Percentiles rank a stretch among this genome's conserved stretches.
Evolutionary conservation across 2,329 filamentous ascomycete genomes (phyloP).

Genomic region (Thielaviopsis ethacetica): DNA sequence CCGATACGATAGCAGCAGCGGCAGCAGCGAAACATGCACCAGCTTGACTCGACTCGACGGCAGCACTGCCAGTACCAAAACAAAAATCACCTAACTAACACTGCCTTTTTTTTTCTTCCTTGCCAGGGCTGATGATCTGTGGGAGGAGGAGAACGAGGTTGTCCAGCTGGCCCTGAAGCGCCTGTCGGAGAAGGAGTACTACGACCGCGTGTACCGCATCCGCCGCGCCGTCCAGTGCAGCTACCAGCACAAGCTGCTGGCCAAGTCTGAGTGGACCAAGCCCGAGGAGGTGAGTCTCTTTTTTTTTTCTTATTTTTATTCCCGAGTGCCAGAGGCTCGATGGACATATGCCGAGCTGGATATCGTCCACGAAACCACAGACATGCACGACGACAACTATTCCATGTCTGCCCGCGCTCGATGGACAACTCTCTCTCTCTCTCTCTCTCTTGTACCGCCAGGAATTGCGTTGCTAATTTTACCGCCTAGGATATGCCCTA

Average conservation of each 20-base stretch:
- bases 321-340: no score
- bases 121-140: constrained; percentile 76
- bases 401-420: no score
- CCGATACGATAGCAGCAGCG: neutral
- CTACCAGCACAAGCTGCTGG: constrained; percentile 46
- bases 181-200: constrained; percentile 74
- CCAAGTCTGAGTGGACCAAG: constrained; percentile 45
- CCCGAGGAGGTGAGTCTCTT: constrained; percentile 28
- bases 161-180: constrained; percentile 83
- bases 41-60: neutral
- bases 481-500: constrained; percentile 33
- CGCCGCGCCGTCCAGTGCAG: constrained; percentile 78
- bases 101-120: constrained; percentile 8
- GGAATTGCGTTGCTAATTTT: constrained; percentile 11
- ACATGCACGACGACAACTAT: no score
- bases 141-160: constrained; percentile 77
- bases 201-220: constrained; percentile 95
- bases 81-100: constrained; percentile 2
- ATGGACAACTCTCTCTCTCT: no score
- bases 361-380: no score
- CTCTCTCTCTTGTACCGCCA: no score
- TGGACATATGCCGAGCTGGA: neutral
- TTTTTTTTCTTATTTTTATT: neutral
- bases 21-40: neutral
- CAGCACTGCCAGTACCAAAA: neutral